Percentiles rank a stretch among this genome's conserved stretches.
Conservation (phyloP, 2,329 filamentous ascomycete species). For the Rhynchosporium secalis region DNA sequence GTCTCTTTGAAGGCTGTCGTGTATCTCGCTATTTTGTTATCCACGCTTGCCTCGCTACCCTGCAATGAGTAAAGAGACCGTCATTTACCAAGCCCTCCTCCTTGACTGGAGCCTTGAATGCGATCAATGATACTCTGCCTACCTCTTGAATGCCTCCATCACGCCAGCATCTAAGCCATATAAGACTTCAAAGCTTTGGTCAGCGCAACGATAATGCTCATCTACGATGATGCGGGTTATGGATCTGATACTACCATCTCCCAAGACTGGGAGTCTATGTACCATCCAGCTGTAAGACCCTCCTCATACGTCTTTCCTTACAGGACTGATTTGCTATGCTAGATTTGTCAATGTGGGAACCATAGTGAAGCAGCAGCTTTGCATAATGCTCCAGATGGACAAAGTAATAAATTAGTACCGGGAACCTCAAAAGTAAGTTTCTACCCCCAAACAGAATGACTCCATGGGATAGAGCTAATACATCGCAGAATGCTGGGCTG, state of each 20-base stretch:
- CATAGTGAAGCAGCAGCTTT: neutral
- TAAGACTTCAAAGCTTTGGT: neutral
- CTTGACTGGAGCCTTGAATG: neutral
- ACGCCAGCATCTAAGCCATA: neutral
- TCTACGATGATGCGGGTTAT: constrained; percentile 4
- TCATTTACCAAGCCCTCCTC: neutral
- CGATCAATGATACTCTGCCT: neutral
- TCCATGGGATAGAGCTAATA: neutral
- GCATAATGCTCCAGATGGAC: neutral
- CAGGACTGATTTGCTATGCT: neutral
- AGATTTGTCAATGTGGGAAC: constrained; percentile 1
- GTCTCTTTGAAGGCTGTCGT: neutral
- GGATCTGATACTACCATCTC: constrained; percentile 14
- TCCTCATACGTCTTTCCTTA: neutral
- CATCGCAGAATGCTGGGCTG: neutral
- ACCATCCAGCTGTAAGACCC: constrained; percentile 6
- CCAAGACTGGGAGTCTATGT: constrained; percentile 6
- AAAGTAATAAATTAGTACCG: neutral
- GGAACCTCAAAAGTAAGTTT: neutral
- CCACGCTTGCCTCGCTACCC: neutral
- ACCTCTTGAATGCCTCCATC: neutral
- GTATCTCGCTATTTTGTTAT: neutral
- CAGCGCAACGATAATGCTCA: neutral
- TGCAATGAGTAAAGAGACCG: no score
- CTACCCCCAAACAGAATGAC: neutral